Conservation (phyloP, 2,329 filamentous ascomycete genomes). For the Trichoderma breve region DNA sequence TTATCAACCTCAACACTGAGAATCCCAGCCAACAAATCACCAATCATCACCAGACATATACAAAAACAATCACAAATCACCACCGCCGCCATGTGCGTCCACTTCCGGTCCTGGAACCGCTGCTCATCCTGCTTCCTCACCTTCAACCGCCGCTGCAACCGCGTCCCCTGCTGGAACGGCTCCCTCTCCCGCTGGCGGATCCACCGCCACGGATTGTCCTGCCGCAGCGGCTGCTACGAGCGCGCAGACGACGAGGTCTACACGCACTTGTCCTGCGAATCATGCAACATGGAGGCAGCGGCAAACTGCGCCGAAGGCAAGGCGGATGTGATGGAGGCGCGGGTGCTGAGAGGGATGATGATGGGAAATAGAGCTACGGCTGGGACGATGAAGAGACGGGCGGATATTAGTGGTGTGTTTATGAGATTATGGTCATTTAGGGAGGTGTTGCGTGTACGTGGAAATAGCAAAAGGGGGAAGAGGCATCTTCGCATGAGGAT, state of each 20-base stretch:
- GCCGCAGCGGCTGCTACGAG: slow-evolving; percentile 20
- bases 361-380: background rate
- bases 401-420: background rate
- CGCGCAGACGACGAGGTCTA: slow-evolving; percentile 19
- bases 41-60: background rate
- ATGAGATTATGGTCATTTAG: background rate
- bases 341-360: background rate
- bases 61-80: background rate
- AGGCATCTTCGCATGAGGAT: background rate
- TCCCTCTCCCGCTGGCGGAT: slow-evolving; percentile 13
- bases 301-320: background rate
- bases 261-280: slow-evolving; percentile 4
- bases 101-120: slow-evolving; percentile 22
- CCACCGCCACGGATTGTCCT: slow-evolving; percentile 22
- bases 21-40: background rate
- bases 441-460: background rate
- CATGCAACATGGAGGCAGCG: background rate
- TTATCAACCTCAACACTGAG: background rate
- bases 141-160: slow-evolving; percentile 22
- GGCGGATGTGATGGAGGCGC: background rate
- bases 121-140: slow-evolving; percentile 22
- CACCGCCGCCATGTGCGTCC: slow-evolving; percentile 22
- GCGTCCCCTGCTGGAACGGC: slow-evolving; percentile 26
- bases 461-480: background rate
- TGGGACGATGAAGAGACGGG: background rate